Conservation (phyloP, 2,329 filamentous ascomycete genomes). For the Ilyonectria destructans region DNA sequence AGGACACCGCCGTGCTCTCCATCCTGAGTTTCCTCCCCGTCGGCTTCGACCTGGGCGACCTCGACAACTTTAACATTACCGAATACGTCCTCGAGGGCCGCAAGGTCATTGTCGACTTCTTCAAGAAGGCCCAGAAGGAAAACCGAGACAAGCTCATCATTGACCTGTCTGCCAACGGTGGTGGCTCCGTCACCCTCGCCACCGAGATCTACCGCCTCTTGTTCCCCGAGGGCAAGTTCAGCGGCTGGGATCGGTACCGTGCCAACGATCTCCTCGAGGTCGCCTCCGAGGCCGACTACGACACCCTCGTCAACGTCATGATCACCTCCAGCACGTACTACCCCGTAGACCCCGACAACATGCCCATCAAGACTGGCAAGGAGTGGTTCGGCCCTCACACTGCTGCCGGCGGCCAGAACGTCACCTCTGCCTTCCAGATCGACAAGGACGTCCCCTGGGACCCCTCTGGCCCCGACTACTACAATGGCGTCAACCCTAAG, state of each 20-base stretch:
- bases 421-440: conserved; percentile 40
- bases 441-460: conserved; percentile 38
- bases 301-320: conserved; percentile 30
- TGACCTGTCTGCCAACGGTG: conserved; percentile 45
- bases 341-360: conserved; percentile 32
- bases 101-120: conserved; percentile 38
- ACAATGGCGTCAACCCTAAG: conserved; percentile 40
- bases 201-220: conserved; percentile 42
- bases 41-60: conserved; percentile 10
- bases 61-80: conserved; percentile 22
- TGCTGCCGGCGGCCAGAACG: conserved; percentile 38
- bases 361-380: conserved; percentile 39
- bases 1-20: conserved; percentile 45
- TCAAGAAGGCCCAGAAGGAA: conserved; percentile 38
- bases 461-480: conserved; percentile 28
- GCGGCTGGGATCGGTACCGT: conserved; percentile 40
- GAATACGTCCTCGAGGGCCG: conserved; percentile 41
- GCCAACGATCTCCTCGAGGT: conserved; percentile 43
- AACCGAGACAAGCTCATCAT: conserved; percentile 47
- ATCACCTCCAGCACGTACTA: conserved; percentile 33
- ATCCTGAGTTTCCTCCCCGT: conserved; percentile 47
- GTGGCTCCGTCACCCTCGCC: conserved; percentile 43
- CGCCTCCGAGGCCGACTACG: conserved; percentile 38
- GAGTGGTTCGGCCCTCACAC: conserved; percentile 46
- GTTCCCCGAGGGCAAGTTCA: conserved; percentile 43